Evolutionary conservation across 1,139 yeast species (phyloP).

Genomic region (Pichia sp.): DNA sequence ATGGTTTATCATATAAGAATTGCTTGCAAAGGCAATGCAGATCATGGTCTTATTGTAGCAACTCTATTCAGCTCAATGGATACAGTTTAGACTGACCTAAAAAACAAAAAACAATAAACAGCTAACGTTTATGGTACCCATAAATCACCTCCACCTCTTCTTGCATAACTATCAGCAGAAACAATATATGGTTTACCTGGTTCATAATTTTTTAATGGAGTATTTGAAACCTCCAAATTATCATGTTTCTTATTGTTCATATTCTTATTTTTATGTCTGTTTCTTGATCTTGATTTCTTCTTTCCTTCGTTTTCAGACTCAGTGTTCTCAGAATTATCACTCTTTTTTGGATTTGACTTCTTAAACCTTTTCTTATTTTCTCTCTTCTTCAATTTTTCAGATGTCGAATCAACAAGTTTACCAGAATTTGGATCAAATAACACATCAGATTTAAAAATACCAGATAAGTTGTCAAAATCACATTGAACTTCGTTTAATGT

Average conservation of each 20-base stretch:
- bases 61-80: neutral
- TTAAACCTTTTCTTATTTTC: neutral
- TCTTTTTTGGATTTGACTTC: neutral
- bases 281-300: neutral
- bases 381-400: neutral
- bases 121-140: slow-evolving; percentile 18
- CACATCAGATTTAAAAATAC: slow-evolving; percentile 3
- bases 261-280: too few relatives aligned
- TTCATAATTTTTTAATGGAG: neutral
- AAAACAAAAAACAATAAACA: slow-evolving; percentile 33
- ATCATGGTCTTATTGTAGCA: neutral
- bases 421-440: slow-evolving; percentile 13
- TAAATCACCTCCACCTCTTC: slow-evolving; percentile 42
- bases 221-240: neutral
- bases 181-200: neutral
- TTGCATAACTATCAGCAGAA: slow-evolving; percentile 31
- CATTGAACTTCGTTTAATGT: slow-evolving; percentile 48
- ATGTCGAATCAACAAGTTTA: slow-evolving; percentile 1
- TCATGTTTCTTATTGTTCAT: neutral
- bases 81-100: neutral
- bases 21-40: too few relatives aligned
- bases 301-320: neutral
- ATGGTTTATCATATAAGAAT: too few relatives aligned
- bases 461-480: slow-evolving; percentile 12
- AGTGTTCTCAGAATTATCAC: neutral